Evolutionary conservation across 2,329 filamentous ascomycete genomes (phyloP), one percentile per base, ranked within the genome.

Genomic region (Hymenotorrendiella dingleyae): DNA sequence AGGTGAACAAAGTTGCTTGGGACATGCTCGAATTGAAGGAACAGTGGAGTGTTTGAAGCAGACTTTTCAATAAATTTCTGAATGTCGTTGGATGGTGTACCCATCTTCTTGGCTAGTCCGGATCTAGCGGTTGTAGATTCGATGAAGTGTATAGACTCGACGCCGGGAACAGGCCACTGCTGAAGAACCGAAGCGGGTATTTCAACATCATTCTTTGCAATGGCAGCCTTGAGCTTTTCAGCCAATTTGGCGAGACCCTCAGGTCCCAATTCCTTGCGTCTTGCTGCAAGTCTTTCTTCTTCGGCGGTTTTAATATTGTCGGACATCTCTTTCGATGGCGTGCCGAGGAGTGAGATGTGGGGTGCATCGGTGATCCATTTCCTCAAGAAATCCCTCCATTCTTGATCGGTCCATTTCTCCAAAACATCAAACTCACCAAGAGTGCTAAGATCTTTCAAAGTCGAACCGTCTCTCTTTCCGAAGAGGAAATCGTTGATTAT

Each of bases 1-100:
- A 97, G 75, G 54, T 91, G 84, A 6, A 94, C 88, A 62, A 98
- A 98, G 59, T 88, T 94, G 46, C 87, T 94, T 2, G 84, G 83
- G 11, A 97, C 89, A 58, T 95, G 83, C 65, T 98, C 93, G 53
- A 94, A 98, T 64, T 98, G 91, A n/a, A 98, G 74, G 64, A 96
- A 98, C 2, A 97, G 69, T 0, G 88, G 84, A n/a, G 82, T 62
- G 12, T 72, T 69, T 6, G 68, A 70, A 14, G 68, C 72, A 29
- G 87, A 78, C 11, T 73, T 69, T 60, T 97, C 86, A 36, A 98
- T 78, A 36, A 82, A 65, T 47, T 79, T 73, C 63, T 98, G 93
- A 4, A 87, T 78, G 4, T 74, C 63, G 52, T 87, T 91, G 22
- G 80, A 67, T 0, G 75, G 71, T 19, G 73, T 67, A 1, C 89